Percentiles rank a stretch among this genome's conserved stretches.
Evolutionary conservation across 495 filamentous ascomycete species (phyloP).

Genomic region (Geopyxis carbonaria): DNA sequence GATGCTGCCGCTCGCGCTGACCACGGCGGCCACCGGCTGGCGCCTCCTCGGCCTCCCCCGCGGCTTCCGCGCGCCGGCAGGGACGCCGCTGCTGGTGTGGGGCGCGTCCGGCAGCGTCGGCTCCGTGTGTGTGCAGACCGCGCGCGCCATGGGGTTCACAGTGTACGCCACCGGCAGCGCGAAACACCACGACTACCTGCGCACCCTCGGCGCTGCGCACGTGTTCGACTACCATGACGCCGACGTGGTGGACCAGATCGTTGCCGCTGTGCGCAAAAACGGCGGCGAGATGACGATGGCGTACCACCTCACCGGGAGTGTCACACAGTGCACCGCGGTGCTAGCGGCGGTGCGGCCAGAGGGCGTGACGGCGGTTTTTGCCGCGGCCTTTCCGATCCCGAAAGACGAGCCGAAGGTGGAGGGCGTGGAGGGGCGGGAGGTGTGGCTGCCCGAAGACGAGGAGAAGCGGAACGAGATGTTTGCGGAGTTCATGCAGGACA

Average conservation of each 20-base stretch:
- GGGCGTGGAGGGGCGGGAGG: no score
- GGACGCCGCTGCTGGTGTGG: no score
- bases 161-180: slow-evolving; percentile 36
- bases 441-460: slow-evolving; percentile 27
- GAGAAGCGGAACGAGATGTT: slow-evolving; percentile 27
- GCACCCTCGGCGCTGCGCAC: slow-evolving; percentile 31
- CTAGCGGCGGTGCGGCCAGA: slow-evolving; percentile 18
- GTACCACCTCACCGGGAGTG: slow-evolving; percentile 28
- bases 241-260: slow-evolving; percentile 30
- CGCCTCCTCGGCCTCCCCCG: no score
- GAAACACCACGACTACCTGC: slow-evolving; percentile 31
- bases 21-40: no score
- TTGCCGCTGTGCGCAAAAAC: slow-evolving; percentile 29
- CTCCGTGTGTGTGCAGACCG: slow-evolving; percentile 34
- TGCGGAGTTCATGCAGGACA: slow-evolving; percentile 28
- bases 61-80: no score
- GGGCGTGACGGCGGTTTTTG: slow-evolving; percentile 28
- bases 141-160: slow-evolving; percentile 28
- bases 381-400: slow-evolving; percentile 26
- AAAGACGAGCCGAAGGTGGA: slow-evolving; percentile 22
- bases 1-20: no score
- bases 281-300: slow-evolving; percentile 29
- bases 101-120: no score
- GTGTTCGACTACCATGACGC: slow-evolving; percentile 36
- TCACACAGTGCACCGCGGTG: slow-evolving; percentile 7